Base-by-base conservation (phyloP, 2,329 filamentous ascomycete genomes). In the Penicillium oxalicum region DNA sequence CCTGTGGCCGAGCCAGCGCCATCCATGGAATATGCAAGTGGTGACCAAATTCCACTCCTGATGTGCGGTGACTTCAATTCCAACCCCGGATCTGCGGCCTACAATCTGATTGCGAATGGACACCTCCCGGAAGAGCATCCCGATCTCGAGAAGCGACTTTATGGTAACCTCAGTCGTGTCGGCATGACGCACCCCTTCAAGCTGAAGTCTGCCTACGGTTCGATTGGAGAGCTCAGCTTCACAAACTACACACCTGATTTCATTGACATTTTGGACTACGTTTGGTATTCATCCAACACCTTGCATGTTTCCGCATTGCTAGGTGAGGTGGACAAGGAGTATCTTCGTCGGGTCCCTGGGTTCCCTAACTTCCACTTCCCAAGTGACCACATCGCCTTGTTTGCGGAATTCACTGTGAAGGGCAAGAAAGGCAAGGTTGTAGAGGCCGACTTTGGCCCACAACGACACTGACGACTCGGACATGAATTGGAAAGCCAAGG, bases 231-330 rank as follows among this genome's bases (percentile, higher is more conserved):
- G 66, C 74, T 97, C 60, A 83, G 83, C 4, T 98, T 95, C 69
- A 98, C 93, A 40, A 98, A 98, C 71, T 98, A 97, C 71, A 94
- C 90, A 11, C 91, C 93, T 1, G 83, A 83, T n/a, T 98, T 96
- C 72, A 81, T 82, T 44, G 91, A 90, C 53, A 88, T 94, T 49
- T 87, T 98, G 58, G 93, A 98, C 68, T 96, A 97, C 70, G 89
- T 98, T 62, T 97, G 91, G 90, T 98, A 95, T 71, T 91, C 90
- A 48, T 91, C 89, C 49, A 95, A 93, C 69, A 83, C 86, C 24
- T 76, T 96, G 39, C 87, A 93, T 64, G 87, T 94, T 25, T 84
- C 88, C 13, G 86, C 86, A 45, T 71, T 96, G 45, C 82, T 96
- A 4, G 91, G 91, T 28, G 87, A 91, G 38, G 88, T 94, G 2